Evolutionary conservation across 805 yeast species (phyloP), one percentile per base, ranked within the genome.

Genomic region (Ogataea corticis): DNA sequence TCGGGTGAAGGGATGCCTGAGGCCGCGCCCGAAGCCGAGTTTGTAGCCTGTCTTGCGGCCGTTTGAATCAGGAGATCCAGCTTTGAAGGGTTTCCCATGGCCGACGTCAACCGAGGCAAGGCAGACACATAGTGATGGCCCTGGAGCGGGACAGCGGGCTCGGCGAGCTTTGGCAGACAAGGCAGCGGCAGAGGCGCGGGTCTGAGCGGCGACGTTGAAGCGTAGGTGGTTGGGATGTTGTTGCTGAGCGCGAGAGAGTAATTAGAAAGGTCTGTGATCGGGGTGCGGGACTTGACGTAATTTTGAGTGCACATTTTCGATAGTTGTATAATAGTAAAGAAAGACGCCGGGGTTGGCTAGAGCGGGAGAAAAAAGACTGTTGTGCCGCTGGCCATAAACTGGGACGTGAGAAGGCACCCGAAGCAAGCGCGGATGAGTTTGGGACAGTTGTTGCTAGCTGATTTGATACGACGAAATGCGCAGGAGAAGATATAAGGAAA

Each of bases 61-160:
- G 68, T 63, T 33, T 62, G 65, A 41, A 63, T 60, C 6, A 63
- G 47, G 11, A 63, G 41, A 29, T 63, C 68, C 15, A 63, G 27
- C 40, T 62, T 63, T 4, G 65, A 56, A 13, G 40, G 40, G 32
- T 28, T 37, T 17, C 50, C 54, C 17, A 44, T 48, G 18, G 30
- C 34, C 18, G 41, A 13, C 11, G 46, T 34, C 28, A 37, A 19
- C 1, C 41, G 18, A 17, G 52, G 42, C 15, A 23, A 25, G 30
- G 21, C 38, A 36, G 39, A 33, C 36, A 40, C 39, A 36, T 19
- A 38, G 39, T 30, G 34, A 30, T 39, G 28, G 38, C 37, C n/a
- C 16, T 29, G 15, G 9, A 21, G 25, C 9, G 25, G 9, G 39
- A 28, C 15, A 46, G 49, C 12, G 43, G 42, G 15, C 39, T 25